Evolutionary conservation across 768 basidiomycete species (phyloP).

Genomic region (Termitomyces sp.): DNA sequence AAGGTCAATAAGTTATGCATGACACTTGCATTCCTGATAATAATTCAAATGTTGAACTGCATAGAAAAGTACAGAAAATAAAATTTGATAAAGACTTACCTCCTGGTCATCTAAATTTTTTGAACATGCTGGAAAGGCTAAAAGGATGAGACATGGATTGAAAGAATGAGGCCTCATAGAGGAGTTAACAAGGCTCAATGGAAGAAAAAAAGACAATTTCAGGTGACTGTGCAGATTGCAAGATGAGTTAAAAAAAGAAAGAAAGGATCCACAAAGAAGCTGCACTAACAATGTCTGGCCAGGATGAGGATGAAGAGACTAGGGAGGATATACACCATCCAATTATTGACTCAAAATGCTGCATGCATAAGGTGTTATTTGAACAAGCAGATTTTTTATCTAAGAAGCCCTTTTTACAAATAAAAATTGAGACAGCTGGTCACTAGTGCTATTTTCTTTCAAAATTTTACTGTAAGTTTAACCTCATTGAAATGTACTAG

Average conservation of each 20-base stretch:
- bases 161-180: conserved; percentile 3
- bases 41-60: background rate
- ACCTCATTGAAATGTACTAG: background rate
- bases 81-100: background rate
- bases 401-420: background rate
- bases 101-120: conserved; percentile 3
- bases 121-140: conserved; percentile 1
- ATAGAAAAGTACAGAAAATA: conserved; percentile 4
- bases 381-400: background rate
- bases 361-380: background rate
- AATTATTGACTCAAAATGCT: background rate
- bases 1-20: background rate
- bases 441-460: background rate
- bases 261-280: no score
- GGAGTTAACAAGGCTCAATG: background rate
- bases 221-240: background rate
- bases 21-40: background rate
- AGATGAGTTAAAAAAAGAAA: no score
- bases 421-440: background rate
- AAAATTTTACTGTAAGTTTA: background rate
- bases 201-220: background rate
- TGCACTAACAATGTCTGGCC: no score
- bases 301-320: background rate
- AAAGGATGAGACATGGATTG: conserved; percentile 5
- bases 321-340: background rate